Conservation (phyloP, 192 early-diverging fungal genomes). For the Lunasporangiospora selenospora region DNA sequence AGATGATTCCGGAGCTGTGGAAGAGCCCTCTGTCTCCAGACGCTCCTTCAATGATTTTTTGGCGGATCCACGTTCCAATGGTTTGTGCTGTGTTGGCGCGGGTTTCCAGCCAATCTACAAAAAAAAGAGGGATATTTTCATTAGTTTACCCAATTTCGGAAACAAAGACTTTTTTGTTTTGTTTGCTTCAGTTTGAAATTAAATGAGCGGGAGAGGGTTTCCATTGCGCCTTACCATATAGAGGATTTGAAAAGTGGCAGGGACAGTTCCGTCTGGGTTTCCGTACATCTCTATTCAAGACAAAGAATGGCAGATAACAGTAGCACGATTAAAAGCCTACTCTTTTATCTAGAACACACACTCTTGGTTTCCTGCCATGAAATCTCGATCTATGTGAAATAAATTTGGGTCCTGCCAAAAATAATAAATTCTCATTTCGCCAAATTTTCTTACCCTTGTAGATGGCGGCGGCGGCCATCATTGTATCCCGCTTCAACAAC, state of each 20-base stretch:
- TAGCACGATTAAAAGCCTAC: too few relatives aligned
- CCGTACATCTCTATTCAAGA: conserved; percentile 77
- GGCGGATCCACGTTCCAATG: conserved; percentile 81
- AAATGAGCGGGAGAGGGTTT: too few relatives aligned
- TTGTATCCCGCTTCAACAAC: conserved; percentile 80
- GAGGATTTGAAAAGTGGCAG: conserved; percentile 93
- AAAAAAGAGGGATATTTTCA: neutral
- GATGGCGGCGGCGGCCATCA: conserved; percentile 83
- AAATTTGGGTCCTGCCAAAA: neutral
- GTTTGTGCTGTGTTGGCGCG: conserved; percentile 81
- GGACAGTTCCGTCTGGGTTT: conserved; percentile 84
- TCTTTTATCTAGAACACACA: too few relatives aligned
- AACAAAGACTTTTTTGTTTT: neutral
- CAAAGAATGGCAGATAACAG: neutral
- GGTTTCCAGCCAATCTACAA: conserved; percentile 95
- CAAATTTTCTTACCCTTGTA: conserved; percentile 80
- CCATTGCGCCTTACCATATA: conserved; percentile 62
- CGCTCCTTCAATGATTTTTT: conserved; percentile 79
- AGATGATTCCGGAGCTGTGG: too few relatives aligned
- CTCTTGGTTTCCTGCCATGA: too few relatives aligned
- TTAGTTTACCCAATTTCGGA: neutral
- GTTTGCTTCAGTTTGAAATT: too few relatives aligned
- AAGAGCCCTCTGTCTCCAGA: conserved; percentile 34
- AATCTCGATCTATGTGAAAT: neutral
- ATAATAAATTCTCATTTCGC: neutral